phyloP scores from a whole-genome alignment of 1,139 yeast genomes.

The Wickerhamomyces sp. region DNA sequence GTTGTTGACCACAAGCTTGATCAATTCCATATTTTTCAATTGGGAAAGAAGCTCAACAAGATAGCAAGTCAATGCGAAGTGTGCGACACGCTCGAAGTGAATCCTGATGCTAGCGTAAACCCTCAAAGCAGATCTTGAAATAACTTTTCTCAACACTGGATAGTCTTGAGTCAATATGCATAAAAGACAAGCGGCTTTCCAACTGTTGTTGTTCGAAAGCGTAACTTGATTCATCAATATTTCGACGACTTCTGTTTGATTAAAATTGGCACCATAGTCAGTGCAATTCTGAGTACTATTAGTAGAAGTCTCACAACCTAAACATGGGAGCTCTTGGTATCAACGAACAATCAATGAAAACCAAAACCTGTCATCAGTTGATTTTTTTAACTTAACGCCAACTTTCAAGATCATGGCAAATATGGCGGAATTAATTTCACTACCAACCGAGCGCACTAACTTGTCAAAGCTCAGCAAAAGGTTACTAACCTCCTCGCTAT shows the following conservation, averaged over 20 bases:
- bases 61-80: slow-evolving; percentile 15
- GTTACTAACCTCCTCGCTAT: too few species aligned
- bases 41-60: slow-evolving; percentile 21
- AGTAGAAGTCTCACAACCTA: too few species aligned
- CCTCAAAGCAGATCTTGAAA: slow-evolving; percentile 1
- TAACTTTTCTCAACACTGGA: slow-evolving; percentile 3
- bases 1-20: slow-evolving; percentile 1
- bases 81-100: slow-evolving; percentile 8
- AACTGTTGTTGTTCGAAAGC: slow-evolving; percentile 11
- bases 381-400: slow-evolving; percentile 18
- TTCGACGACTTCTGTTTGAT: slow-evolving; percentile 8
- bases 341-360: slow-evolving; percentile 21
- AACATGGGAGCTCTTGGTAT: too few species aligned
- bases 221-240: slow-evolving; percentile 10
- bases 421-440: slow-evolving; percentile 10
- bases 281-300: slow-evolving; percentile 11
- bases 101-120: neutral
- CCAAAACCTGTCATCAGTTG: slow-evolving; percentile 22
- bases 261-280: slow-evolving; percentile 18
- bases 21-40: slow-evolving; percentile 5
- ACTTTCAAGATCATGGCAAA: slow-evolving; percentile 20
- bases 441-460: slow-evolving; percentile 8
- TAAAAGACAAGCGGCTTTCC: slow-evolving; percentile 23
- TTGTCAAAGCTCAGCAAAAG: slow-evolving; percentile 2
- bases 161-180: slow-evolving; percentile 22